Evolutionary conservation across 306 rosid species (phyloP).

Genomic region (Leucaena leucocephala): DNA sequence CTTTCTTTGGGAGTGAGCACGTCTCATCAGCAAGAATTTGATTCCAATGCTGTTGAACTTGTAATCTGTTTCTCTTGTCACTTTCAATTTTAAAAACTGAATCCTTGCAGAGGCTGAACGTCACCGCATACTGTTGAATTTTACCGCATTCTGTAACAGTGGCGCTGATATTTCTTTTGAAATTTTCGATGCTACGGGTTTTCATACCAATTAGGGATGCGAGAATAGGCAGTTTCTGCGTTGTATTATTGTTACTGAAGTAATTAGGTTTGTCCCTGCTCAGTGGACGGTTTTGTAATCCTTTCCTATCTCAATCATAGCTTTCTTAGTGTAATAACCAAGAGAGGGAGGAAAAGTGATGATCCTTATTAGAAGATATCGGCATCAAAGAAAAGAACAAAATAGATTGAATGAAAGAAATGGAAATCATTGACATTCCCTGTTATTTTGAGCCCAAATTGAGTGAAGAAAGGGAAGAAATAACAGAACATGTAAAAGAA

Average conservation of each 20-base stretch:
- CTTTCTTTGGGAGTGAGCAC: conserved; percentile 2
- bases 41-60: background rate
- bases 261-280: background rate
- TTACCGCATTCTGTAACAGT: background rate
- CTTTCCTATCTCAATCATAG: background rate
- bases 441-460: background rate
- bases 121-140: background rate
- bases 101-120: conserved; percentile 18
- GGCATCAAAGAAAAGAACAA: background rate
- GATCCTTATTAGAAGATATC: background rate
- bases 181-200: background rate
- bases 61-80: background rate
- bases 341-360: background rate
- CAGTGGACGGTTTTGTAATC: background rate
- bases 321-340: background rate
- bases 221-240: conserved; percentile 9
- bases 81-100: background rate
- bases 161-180: background rate
- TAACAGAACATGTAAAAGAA: background rate
- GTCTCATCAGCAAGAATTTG: conserved; percentile 17
- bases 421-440: background rate
- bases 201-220: background rate
- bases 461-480: conserved; percentile 1
- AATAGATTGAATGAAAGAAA: conserved; percentile 7
- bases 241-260: background rate